Base-by-base conservation (phyloP, 306 rosid species). In the Ceratonia siliqua region DNA sequence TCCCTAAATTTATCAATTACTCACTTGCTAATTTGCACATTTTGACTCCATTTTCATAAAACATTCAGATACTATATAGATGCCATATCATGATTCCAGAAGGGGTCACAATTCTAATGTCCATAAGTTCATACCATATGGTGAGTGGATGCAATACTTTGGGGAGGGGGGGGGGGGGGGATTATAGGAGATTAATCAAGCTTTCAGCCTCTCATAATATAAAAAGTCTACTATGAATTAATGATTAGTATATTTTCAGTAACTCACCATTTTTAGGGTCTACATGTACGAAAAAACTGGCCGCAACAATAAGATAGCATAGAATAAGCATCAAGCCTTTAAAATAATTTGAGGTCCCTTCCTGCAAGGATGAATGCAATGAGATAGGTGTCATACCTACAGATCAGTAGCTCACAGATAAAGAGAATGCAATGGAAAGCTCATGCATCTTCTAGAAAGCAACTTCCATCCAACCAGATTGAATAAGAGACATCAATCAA, bases 291-390 rank as follows among this genome's bases (percentile, higher is more conserved):
- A 87, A 93, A 77, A 90, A 93, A 75, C 95, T 93, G 85, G 98
- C 97, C 48, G 96, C 98, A 68, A 93, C 98, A 21, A 93, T 93
- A 52, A 93, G 96, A 80, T 93, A 93, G 88, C 98, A 89, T 22
- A 93, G 86, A 58, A 93, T 84, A 75, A 93, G 97, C 98, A 93
- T 93, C 89, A 93, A 81, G 65, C 98, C 98, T 75, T 93, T 93
- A 67, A 93, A 93, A 78, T 93, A 90, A 83, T 87, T 90, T 62
- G 98, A 93, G 18, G 95, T 86, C 74, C 98, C 98, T 82, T 93
- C 97, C 98, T 93, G 86, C 79, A 84, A 62, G 27, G 21, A 64
- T 66, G 54, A 73, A 82, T 21, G 32, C 54, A 79, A 68, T 55
- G 66, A 49, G 22, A 78, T 50, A n/a, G 38, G 18, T 43, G 28